A percentile compares a stretch with the other conserved stretches of the same genome.
Evolutionary conservation across 495 filamentous ascomycete species (phyloP).

Genomic region (Podospora pseudopauciseta): DNA sequence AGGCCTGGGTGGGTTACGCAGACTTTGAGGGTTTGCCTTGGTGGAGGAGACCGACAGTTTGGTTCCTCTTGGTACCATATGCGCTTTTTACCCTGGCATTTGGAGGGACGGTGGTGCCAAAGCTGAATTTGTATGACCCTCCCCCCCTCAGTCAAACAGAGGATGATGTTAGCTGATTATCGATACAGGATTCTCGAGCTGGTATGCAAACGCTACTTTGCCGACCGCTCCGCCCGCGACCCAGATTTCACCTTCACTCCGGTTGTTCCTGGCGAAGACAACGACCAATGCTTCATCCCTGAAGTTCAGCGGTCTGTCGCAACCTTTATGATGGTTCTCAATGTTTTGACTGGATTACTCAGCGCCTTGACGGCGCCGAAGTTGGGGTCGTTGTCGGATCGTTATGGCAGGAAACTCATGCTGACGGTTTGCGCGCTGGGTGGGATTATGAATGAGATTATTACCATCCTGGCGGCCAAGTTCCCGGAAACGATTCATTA

Average conservation of each 20-base stretch:
- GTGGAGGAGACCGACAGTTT: slow-evolving; percentile 74
- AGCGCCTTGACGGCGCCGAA: slow-evolving; percentile 75
- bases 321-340: slow-evolving; percentile 70
- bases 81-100: slow-evolving; percentile 75
- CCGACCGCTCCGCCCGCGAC: slow-evolving; percentile 54
- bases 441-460: slow-evolving; percentile 62
- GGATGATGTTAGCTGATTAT: slow-evolving; percentile 11
- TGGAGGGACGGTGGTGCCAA: slow-evolving; percentile 76
- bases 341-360: slow-evolving; percentile 65
- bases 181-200: slow-evolving; percentile 60
- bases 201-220: slow-evolving; percentile 74
- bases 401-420: slow-evolving; percentile 72
- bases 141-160: neutral
- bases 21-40: slow-evolving; percentile 65
- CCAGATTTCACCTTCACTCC: slow-evolving; percentile 60
- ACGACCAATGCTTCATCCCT: slow-evolving; percentile 64
- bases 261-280: slow-evolving; percentile 61
- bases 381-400: slow-evolving; percentile 81
- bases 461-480: slow-evolving; percentile 71
- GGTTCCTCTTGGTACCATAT: slow-evolving; percentile 78
- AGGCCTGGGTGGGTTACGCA: slow-evolving; percentile 40
- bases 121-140: slow-evolving; percentile 59
- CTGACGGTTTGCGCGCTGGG: slow-evolving; percentile 66
- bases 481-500: slow-evolving; percentile 68
- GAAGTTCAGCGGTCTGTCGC: slow-evolving; percentile 73